Evolutionary conservation across 345 rosid species (phyloP), one percentile per base, ranked within the genome.

Genomic region (Salix udensis): DNA sequence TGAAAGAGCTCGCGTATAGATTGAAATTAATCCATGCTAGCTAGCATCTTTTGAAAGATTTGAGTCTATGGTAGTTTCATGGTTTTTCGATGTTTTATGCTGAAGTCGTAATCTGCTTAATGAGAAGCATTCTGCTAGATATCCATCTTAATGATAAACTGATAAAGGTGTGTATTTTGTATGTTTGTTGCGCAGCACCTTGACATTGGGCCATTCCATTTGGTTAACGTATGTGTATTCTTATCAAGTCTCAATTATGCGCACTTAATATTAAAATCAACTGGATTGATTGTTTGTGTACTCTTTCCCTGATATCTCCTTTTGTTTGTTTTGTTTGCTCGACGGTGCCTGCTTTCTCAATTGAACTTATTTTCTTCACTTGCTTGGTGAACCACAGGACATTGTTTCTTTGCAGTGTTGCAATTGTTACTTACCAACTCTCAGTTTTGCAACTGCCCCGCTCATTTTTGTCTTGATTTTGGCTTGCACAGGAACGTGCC

Each of bases 401-500:
- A 2, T 40, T 40, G 10, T 40, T 40, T 40, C 10, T 40, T 0
- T 40, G 13, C 44, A 40, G 11, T 40, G 10, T 40, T 40, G 14
- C 44, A 40, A 10, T 40, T 40, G 13, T 40, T 10, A 9, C 3
- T 0, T 9, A 40, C 44, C 44, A 40, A 40, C 44, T 40, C 44
- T 67, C 19, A 19, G 71, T 61, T 6, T 71, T 65, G 3, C n/a
- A n/a, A n/a, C n/a, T n/a, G n/a, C n/a, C n/a, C n/a, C n/a, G n/a
- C n/a, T n/a, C 19, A 19, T 74, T 61, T 6, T 71, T 65, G 3
- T 70, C 30, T 61, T 62, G 50, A 19, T 80, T 80, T 77, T 73
- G 39, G 65, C 61, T 80, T 78, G 65, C 30, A 7, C 81, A 93
- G 97, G 95, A 93, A 67, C 89, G 85, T 68, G 75, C 87, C 40